These are phyloP conservation scores for Bipolaris gigantea DNA, from an alignment of 2,329 filamentous ascomycete species.

Conservation along the genomic window DNA sequence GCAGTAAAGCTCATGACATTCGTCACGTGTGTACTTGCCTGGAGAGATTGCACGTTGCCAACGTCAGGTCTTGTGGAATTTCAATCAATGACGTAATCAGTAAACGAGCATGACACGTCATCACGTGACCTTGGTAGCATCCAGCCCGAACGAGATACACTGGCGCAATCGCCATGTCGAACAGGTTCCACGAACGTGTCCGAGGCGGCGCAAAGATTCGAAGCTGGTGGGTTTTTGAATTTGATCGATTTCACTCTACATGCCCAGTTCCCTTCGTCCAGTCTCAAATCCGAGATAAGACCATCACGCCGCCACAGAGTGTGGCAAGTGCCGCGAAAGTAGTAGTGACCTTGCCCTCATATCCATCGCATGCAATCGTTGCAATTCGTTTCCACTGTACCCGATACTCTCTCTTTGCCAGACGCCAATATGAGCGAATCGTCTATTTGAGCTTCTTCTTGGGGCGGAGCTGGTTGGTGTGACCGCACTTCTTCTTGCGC, in stretches of 20 bases:
- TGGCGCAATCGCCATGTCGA: neutral
- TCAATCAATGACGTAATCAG: conserved; percentile 4
- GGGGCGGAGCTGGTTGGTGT: conserved; percentile 99
- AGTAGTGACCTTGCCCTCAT: conserved; percentile 31
- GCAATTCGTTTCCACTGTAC: conserved; percentile 34
- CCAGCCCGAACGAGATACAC: neutral
- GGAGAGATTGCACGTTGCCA: neutral
- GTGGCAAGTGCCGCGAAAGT: conserved; percentile 27
- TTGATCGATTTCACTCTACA: conserved; percentile 44
- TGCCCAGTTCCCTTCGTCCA: conserved; percentile 32
- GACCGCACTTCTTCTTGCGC: conserved; percentile 96
- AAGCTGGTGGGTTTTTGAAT: conserved; percentile 22
- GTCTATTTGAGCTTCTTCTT: conserved; percentile 99
- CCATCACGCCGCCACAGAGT: conserved; percentile 26
- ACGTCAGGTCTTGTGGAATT: neutral
- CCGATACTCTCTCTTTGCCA: conserved; percentile 32
- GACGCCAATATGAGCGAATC: conserved; percentile 43
- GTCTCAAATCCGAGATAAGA: conserved; percentile 30
- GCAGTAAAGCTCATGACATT: too few relatives aligned
- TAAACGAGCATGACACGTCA: conserved; percentile 4
- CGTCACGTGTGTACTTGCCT: neutral
- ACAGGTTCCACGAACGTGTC: neutral
- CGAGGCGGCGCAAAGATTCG: neutral
- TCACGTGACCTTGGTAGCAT: conserved; percentile 8
- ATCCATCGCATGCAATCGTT: conserved; percentile 38